Conservation (phyloP, 176 grass and related monocot genomes). For the Carex littledalei region DNA sequence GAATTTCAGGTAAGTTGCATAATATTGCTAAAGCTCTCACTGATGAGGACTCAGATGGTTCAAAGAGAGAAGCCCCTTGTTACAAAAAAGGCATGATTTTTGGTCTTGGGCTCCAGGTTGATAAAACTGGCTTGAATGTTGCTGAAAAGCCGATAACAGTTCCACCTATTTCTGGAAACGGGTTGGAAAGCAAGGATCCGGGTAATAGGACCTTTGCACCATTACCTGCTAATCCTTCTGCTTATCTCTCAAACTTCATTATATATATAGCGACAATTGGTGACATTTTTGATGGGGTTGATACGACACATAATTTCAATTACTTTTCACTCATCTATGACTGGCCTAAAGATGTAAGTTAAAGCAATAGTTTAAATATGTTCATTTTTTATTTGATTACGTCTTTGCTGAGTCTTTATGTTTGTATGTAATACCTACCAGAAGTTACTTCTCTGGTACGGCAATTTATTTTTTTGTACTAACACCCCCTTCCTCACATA, state of each 20-base stretch:
- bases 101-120: conserved; percentile 72
- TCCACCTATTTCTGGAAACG: conserved; percentile 39
- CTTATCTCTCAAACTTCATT: conserved; percentile 94
- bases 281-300: conserved; percentile 95
- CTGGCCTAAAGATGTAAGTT: conserved; percentile 94
- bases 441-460: conserved; percentile 1
- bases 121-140: conserved; percentile 38
- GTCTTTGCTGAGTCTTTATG: conserved; percentile 12
- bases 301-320: conserved; percentile 99
- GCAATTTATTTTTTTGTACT: neutral
- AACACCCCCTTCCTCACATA: neutral
- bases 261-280: conserved; percentile 94
- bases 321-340: conserved; percentile 95
- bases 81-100: conserved; percentile 63
- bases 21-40: conserved; percentile 94
- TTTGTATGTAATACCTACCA: neutral
- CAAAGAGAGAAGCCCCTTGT: conserved; percentile 53
- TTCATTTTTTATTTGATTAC: conserved; percentile 7
- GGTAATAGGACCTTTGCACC: conserved; percentile 59
- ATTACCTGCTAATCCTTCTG: conserved; percentile 68
- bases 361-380: conserved; percentile 15
- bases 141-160: conserved; percentile 27
- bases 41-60: conserved; percentile 67
- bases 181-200: conserved; percentile 56
- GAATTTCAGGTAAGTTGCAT: conserved; percentile 81